Conservation (phyloP, 148 eudicot genomes). For the Tetragonia tetragonoides region DNA sequence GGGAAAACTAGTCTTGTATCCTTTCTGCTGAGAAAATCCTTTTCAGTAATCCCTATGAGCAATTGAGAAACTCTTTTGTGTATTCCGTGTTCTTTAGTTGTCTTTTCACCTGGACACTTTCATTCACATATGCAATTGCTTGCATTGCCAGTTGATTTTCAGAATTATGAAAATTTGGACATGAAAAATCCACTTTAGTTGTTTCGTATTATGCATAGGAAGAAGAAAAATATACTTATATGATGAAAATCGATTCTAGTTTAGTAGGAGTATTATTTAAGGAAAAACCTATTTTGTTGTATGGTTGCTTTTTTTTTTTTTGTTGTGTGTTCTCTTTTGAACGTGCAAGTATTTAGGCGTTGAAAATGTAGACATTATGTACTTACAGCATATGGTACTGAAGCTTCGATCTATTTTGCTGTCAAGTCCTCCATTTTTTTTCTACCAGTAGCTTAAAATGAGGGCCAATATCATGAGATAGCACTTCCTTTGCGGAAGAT, state of each 20-base stretch:
- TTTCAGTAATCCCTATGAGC: slow-evolving; percentile 4
- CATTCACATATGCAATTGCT: slow-evolving; percentile 11
- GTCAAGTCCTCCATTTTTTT: slow-evolving; percentile 10
- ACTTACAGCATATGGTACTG: slow-evolving; percentile 23
- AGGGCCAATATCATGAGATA: slow-evolving; percentile 27
- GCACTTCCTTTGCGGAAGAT: slow-evolving; percentile 58
- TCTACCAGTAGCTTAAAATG: slow-evolving; percentile 6
- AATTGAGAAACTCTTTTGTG: neutral
- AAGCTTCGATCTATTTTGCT: slow-evolving; percentile 12
- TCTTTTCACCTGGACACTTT: neutral
- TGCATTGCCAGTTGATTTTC: neutral
- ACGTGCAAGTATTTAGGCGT: slow-evolving; percentile 1
- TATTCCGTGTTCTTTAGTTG: neutral
- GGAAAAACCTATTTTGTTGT: too few relatives aligned
- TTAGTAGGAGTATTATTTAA: too few relatives aligned
- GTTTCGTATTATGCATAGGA: neutral
- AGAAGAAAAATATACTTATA: neutral
- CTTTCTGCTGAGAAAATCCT: slow-evolving; percentile 12
- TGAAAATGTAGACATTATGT: slow-evolving; percentile 15
- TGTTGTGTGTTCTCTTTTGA: neutral
- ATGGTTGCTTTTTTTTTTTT: too few relatives aligned
- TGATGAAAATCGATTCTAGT: neutral
- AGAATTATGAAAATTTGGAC: neutral
- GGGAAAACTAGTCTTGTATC: slow-evolving; percentile 1
- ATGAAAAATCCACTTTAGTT: neutral